Evolutionary conservation across 2,329 filamentous ascomycete genomes (phyloP).

Genomic region (Colletotrichum lindemuthianum): DNA sequence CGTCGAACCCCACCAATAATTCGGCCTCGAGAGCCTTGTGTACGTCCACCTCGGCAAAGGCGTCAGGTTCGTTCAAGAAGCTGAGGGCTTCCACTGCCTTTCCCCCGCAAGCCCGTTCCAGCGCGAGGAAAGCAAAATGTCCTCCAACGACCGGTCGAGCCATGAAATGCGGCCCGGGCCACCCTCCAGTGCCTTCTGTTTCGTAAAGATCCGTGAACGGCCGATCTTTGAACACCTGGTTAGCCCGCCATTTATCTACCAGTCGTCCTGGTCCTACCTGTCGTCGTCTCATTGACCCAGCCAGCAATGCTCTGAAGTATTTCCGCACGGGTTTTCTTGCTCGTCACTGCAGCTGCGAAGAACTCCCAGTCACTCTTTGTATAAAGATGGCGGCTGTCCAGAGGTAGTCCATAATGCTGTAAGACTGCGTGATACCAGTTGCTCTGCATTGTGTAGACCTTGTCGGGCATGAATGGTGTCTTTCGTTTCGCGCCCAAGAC

Average conservation of each 20-base stretch:
- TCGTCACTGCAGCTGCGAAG: constrained; percentile 83
- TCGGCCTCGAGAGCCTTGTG: constrained; percentile 43
- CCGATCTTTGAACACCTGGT: constrained; percentile 57
- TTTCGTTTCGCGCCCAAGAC: constrained; percentile 40
- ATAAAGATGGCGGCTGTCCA: constrained; percentile 85
- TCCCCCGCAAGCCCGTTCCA: constrained; percentile 82
- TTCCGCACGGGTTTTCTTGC: constrained; percentile 72
- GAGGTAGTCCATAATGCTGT: constrained; percentile 83
- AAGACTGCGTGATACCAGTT: constrained; percentile 83
- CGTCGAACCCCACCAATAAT: constrained; percentile 34
- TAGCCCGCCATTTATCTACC: not conserved
- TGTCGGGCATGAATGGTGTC: constrained; percentile 73
- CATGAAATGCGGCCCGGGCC: constrained; percentile 79
- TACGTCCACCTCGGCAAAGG: constrained; percentile 47
- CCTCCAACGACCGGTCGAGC: constrained; percentile 86
- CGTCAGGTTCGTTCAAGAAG: constrained; percentile 54
- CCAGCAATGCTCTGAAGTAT: constrained; percentile 78
- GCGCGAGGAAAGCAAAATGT: constrained; percentile 86
- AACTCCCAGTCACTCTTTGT: constrained; percentile 94
- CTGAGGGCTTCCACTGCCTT: constrained; percentile 67
- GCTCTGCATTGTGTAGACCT: constrained; percentile 82
- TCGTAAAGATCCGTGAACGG: constrained; percentile 86
- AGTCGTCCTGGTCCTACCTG: constrained; percentile 52
- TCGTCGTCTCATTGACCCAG: constrained; percentile 87
- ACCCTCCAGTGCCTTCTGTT: constrained; percentile 80